Evolutionary conservation across 2,329 filamentous ascomycete species (phyloP).

Genomic region (Mycosphaerella sp.): DNA sequence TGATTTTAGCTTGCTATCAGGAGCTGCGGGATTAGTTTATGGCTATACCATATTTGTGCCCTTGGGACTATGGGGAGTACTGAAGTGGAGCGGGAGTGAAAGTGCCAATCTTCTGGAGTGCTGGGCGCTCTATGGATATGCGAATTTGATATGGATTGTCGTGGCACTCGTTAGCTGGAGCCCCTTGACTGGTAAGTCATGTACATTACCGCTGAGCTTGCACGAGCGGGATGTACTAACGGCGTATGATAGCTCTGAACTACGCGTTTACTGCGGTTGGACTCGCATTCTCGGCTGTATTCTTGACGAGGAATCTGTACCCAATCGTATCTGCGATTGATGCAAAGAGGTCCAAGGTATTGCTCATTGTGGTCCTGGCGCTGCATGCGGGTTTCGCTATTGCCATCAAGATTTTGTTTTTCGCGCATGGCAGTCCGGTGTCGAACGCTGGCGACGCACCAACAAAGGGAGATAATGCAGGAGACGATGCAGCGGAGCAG

Average conservation of each 20-base stretch:
- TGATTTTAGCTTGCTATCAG: conserved; percentile 83
- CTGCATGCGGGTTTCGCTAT: conserved; percentile 86
- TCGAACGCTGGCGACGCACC: conserved; percentile 17
- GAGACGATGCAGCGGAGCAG: conserved; percentile 14
- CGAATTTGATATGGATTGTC: conserved; percentile 94
- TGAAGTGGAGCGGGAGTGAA: conserved; percentile 94
- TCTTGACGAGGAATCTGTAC: conserved; percentile 73
- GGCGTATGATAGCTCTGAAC: conserved; percentile 59
- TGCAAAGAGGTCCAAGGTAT: conserved; percentile 78
- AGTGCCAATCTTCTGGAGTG: conserved; percentile 90
- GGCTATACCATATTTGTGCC: conserved; percentile 86
- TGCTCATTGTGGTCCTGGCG: conserved; percentile 75
- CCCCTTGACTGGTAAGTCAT: conserved; percentile 56
- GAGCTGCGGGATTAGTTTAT: conserved; percentile 86
- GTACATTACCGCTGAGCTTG: neutral
- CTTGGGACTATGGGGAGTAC: conserved; percentile 73
- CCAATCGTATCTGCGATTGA: conserved; percentile 91
- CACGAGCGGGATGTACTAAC: conserved; percentile 13
- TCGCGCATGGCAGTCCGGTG: conserved; percentile 54
- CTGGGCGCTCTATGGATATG: conserved; percentile 92
- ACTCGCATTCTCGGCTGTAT: conserved; percentile 74
- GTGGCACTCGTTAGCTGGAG: conserved; percentile 91
- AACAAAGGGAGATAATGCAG: conserved; percentile 1
- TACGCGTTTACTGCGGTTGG: conserved; percentile 88
- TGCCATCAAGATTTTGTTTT: conserved; percentile 95